Conservation (phyloP, 2,329 filamentous ascomycete species). For the Thielaviopsis populi region DNA sequence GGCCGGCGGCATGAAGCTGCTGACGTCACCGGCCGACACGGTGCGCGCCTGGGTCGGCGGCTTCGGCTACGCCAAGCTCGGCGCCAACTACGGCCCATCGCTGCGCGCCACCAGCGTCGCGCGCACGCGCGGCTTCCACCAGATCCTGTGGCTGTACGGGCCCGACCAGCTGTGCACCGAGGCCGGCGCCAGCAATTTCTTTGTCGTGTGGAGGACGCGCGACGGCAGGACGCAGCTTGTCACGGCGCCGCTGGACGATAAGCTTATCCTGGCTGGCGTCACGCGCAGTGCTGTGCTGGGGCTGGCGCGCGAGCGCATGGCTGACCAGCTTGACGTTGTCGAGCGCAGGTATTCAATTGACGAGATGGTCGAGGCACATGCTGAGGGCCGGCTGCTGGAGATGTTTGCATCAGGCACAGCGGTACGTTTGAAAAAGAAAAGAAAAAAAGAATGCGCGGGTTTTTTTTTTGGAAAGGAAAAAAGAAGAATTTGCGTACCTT, state of each 20-base stretch:
- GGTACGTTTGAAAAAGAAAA: slow-evolving; percentile 33
- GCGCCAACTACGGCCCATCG: slow-evolving; percentile 82
- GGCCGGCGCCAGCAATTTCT: slow-evolving; percentile 86
- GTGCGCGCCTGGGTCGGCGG: slow-evolving; percentile 87
- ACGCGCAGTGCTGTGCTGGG: slow-evolving; percentile 71
- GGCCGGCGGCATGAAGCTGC: slow-evolving; percentile 50
- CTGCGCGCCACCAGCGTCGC: slow-evolving; percentile 68
- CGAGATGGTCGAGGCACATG: slow-evolving; percentile 56
- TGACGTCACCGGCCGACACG: slow-evolving; percentile 67
- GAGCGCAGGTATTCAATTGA: slow-evolving; percentile 72
- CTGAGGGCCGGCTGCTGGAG: slow-evolving; percentile 66
- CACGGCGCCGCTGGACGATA: slow-evolving; percentile 69
- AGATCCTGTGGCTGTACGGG: slow-evolving; percentile 90
- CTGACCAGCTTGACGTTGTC: slow-evolving; percentile 49
- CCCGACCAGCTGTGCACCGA: slow-evolving; percentile 67
- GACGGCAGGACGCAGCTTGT: slow-evolving; percentile 51
- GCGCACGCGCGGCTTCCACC: slow-evolving; percentile 57
- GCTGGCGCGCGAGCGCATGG: slow-evolving; percentile 49
- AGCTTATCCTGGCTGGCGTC: slow-evolving; percentile 75
- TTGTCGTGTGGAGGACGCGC: slow-evolving; percentile 61
- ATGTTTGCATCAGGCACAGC: slow-evolving; percentile 80
- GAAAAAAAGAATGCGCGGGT: too few species aligned
- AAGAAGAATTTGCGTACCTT: not conserved
- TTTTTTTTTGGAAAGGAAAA: too few species aligned
- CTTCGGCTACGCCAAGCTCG: slow-evolving; percentile 82